phyloP scores from a whole-genome alignment of 2,329 filamentous ascomycete species.

The Beauveria brongniartii region DNA sequence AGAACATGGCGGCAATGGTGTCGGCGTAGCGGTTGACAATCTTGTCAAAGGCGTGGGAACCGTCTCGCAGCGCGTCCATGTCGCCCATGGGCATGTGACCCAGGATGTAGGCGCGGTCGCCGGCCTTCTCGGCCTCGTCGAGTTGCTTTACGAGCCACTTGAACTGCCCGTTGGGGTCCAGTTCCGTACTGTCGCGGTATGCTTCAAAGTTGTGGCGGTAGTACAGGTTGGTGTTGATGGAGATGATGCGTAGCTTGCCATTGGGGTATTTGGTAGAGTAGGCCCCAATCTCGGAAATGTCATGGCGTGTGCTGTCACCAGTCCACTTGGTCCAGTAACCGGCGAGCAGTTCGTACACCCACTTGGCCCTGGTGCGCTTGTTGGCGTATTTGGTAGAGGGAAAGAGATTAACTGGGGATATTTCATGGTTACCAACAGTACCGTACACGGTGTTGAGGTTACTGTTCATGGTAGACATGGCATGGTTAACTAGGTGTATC shows the following conservation, averaged over 20 bases:
- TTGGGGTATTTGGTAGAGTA: constrained; percentile 39
- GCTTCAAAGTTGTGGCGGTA: constrained; percentile 51
- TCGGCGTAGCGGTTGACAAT: constrained; percentile 44
- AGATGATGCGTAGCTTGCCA: constrained; percentile 47
- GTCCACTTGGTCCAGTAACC: constrained; percentile 41
- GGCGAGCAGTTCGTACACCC: constrained; percentile 44
- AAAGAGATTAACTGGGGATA: constrained; percentile 44
- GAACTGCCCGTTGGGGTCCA: constrained; percentile 44
- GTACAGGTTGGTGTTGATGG: constrained; percentile 51
- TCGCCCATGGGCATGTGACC: constrained; percentile 48
- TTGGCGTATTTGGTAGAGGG: constrained; percentile 31
- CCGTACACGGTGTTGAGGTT: constrained; percentile 39
- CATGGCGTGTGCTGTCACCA: constrained; percentile 22
- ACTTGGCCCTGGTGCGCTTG: constrained; percentile 29
- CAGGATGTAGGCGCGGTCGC: constrained; percentile 48
- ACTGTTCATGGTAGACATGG: constrained; percentile 38
- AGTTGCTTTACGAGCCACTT: constrained; percentile 47
- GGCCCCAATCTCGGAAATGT: constrained; percentile 34
- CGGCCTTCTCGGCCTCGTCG: constrained; percentile 40
- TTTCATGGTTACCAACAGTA: constrained; percentile 50
- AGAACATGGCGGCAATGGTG: constrained; percentile 49
- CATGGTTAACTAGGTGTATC: constrained; percentile 29
- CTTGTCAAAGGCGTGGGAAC: constrained; percentile 44
- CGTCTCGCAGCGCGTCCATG: constrained; percentile 42
- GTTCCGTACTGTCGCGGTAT: constrained; percentile 40